Base-by-base conservation (phyloP, 2,329 filamentous ascomycete species). In the Calycina herbarum region DNA sequence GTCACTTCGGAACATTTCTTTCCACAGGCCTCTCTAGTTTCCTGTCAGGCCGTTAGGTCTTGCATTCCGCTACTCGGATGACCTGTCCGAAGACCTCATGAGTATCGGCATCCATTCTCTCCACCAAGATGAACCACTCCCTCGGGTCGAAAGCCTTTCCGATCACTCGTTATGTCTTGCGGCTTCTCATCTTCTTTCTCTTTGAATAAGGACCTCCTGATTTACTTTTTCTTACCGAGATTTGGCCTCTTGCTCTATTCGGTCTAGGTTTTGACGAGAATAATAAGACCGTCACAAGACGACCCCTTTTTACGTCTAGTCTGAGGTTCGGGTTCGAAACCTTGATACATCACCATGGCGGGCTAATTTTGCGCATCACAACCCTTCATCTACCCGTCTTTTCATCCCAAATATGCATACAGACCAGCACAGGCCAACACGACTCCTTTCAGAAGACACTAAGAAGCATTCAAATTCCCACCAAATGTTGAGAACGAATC, bases 401-500 rank as follows among this genome's bases (percentile, higher is more conserved):
- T 38, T 10, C 45, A 27, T 51, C 45, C 45, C 20, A 51, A 51
- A 10, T 51, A 51, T 27, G 35, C 35, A 51, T 17, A 48, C 45
- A 51, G 20, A 51, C n/a, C 24, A 33, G 62, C 62, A 60, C 62
- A 59, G 62, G 60, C 62, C 57, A 54, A 27, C 17, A 17, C 27
- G 27, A 35, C 40, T 8, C 31, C 29, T 67, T 68, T 61, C 24
- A 64, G 66, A 68, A 68, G 59, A 60, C 66, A 62, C 66, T 61
- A 66, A 68, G 64, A 66, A 65, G 33, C 57, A 61, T 48, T 57
- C 57, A 45, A 64, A 60, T 60, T 59, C 59, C 59, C 40, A 64
- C 57, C 29, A 59, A 17, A 29, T 3, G 24, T n/a, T 27, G n/a
- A 38, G 29, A 59, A 31, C 33, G 33, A 42, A 40, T 59, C 57